Percentiles rank a stretch among this genome's conserved stretches.
phyloP scores from a whole-genome alignment of 164 flowering plant species.

The Tinospora cordifolia region DNA sequence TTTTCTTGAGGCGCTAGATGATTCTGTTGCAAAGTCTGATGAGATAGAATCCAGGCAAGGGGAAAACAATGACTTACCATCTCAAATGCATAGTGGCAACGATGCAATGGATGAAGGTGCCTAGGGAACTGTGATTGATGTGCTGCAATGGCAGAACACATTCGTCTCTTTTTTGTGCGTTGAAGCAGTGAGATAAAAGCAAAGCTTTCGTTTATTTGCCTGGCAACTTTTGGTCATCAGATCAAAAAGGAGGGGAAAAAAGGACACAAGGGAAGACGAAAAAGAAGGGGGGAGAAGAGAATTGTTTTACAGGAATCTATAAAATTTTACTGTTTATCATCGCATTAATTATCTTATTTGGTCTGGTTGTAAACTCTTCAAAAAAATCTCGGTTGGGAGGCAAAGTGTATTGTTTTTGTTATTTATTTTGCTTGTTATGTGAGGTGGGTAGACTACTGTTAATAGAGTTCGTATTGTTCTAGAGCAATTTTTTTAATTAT shows the following conservation, averaged over 20 bases:
- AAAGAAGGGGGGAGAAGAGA: neutral
- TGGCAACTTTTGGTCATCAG: neutral
- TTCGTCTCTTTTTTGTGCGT: neutral
- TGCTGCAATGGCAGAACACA: neutral
- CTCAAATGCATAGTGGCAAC: constrained; percentile 32
- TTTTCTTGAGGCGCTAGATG: constrained; percentile 94
- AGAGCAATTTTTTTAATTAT: too few species aligned
- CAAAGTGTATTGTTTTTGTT: neutral
- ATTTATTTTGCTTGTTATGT: too few species aligned
- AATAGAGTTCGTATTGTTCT: too few species aligned
- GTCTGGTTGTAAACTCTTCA: neutral
- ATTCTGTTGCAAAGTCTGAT: constrained; percentile 52
- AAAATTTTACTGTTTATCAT: neutral
- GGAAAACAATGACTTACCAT: constrained; percentile 31
- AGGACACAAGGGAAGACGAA: too few species aligned
- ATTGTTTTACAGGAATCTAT: neutral
- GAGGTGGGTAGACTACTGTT: too few species aligned
- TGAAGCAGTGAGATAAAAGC: neutral
- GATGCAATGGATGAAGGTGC: constrained; percentile 78
- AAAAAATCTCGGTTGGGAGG: neutral
- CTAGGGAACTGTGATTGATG: constrained; percentile 16
- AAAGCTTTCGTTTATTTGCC: neutral
- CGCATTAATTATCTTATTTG: neutral
- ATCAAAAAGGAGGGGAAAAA: neutral
- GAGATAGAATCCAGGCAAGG: constrained; percentile 35